Evolutionary conservation across 2,329 filamentous ascomycete genomes (phyloP).

Genomic region (Pseudocercospora fijiensis): DNA sequence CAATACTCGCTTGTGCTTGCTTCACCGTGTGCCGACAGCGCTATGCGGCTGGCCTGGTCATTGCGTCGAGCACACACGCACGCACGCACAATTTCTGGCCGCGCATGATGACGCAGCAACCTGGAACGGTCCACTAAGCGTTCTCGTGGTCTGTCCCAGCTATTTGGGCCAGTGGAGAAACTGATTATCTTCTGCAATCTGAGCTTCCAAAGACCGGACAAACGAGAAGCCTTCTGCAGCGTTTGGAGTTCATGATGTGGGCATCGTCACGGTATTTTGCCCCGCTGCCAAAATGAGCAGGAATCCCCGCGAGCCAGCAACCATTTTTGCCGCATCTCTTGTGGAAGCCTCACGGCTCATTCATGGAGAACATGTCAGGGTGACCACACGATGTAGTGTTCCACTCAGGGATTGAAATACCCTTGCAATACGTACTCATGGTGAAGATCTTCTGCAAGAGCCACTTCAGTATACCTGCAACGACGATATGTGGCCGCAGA

Average conservation of each 20-base stretch:
- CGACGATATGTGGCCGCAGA: too few relatives aligned
- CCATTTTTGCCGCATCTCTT: background rate
- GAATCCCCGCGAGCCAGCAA: background rate
- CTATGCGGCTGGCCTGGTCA: background rate
- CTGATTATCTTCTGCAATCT: background rate
- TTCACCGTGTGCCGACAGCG: background rate
- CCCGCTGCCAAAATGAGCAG: background rate
- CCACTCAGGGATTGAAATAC: background rate
- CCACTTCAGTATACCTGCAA: background rate
- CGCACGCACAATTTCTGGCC: background rate
- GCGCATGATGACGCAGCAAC: constrained; percentile 1
- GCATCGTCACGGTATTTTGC: background rate
- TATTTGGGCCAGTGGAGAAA: background rate
- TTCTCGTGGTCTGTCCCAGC: constrained; percentile 11
- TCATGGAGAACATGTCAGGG: background rate
- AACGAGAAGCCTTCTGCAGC: background rate
- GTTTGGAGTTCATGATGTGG: background rate
- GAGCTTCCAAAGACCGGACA: background rate
- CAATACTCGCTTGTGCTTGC: background rate
- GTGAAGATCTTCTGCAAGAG: background rate
- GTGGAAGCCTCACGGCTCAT: background rate
- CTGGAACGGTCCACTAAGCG: background rate
- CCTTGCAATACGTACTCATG: background rate
- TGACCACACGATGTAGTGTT: too few relatives aligned
- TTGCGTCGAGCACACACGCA: background rate